phyloP scores from a whole-genome alignment of 345 rosid genomes.

The Hibiscus mutabilis region DNA sequence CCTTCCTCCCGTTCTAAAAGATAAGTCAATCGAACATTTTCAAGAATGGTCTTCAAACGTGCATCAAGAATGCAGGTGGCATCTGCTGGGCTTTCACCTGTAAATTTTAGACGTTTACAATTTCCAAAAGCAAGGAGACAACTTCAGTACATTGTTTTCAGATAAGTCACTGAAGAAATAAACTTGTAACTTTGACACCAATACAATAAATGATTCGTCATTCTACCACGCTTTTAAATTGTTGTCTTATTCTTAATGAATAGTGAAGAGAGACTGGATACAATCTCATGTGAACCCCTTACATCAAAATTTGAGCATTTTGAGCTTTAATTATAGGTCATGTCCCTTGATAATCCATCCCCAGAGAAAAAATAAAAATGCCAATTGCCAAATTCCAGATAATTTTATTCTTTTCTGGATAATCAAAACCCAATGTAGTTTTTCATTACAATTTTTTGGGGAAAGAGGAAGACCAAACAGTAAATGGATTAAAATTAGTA shows the following conservation, averaged over 20 bases:
- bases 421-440: not conserved
- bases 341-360: not conserved
- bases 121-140: not conserved
- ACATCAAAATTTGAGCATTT: not conserved
- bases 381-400: not conserved
- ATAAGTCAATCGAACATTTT: slow-evolving; percentile 74
- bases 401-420: not conserved
- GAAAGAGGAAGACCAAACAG: not conserved
- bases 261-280: not conserved
- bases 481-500: not conserved
- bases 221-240: not conserved
- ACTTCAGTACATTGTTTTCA: not conserved
- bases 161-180: not conserved
- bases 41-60: slow-evolving; percentile 63
- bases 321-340: not conserved
- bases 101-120: slow-evolving; percentile 10
- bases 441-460: not conserved
- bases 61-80: slow-evolving; percentile 42
- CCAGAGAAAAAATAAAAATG: not conserved
- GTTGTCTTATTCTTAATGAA: not conserved
- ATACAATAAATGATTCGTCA: not conserved
- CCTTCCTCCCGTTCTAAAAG: slow-evolving; percentile 79
- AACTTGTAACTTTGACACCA: not conserved
- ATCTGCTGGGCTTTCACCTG: slow-evolving; percentile 40
- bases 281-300: not conserved